Conservation (phyloP, 768 basidiomycete species). For the Amanita molliuscula region DNA sequence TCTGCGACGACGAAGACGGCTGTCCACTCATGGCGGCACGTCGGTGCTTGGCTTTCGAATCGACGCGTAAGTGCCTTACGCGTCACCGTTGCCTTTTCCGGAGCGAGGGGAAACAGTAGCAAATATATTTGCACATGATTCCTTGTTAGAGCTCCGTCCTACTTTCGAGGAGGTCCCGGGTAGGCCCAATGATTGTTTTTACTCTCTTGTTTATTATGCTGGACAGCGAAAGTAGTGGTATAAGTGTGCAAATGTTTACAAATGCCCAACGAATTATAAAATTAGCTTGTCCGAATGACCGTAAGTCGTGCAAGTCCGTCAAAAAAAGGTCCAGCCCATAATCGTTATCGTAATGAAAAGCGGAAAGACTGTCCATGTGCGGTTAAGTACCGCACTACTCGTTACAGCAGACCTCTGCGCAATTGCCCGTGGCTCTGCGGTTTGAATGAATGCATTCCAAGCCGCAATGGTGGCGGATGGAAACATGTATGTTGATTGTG, state of each 20-base stretch:
- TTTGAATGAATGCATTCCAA: constrained; percentile 41
- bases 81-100: constrained; percentile 15
- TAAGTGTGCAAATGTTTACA: neutral
- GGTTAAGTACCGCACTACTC: neutral
- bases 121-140: constrained; percentile 28
- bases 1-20: constrained; percentile 36
- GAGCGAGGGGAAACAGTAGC: neutral
- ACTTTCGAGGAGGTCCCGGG: constrained; percentile 73
- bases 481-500: constrained; percentile 42
- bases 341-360: neutral
- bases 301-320: neutral
- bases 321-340: constrained; percentile 6
- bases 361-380: neutral
- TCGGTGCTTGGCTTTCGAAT: constrained; percentile 24
- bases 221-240: neutral
- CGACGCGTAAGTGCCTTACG: constrained; percentile 31
- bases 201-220: neutral
- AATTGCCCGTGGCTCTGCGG: constrained; percentile 13
- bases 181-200: constrained; percentile 38
- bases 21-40: constrained; percentile 13
- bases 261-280: neutral
- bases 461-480: constrained; percentile 45
- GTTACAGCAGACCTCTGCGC: neutral
- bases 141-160: constrained; percentile 39
- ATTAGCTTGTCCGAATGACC: neutral